These are phyloP conservation scores for Alternaria incomplexa DNA, from an alignment of 2,329 filamentous ascomycete species.

Conservation along the genomic window DNA sequence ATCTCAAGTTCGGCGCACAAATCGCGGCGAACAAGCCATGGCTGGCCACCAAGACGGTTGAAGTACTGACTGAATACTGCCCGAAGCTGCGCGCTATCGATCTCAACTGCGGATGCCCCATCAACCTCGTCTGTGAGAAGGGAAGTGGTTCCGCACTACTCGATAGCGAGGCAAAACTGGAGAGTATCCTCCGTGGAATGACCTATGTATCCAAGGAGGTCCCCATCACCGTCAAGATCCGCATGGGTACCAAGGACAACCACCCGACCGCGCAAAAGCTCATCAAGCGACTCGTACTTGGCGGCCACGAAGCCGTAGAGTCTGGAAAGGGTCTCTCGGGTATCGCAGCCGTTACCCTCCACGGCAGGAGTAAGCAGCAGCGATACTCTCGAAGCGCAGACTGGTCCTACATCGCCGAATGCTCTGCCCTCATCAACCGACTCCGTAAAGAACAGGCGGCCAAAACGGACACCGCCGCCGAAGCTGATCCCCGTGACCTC, in stretches of 20 bases:
- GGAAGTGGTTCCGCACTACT: conserved; percentile 91
- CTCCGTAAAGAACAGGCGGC: conserved; percentile 73
- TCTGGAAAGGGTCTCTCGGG: conserved; percentile 68
- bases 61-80: conserved; percentile 76
- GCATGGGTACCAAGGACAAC: conserved; percentile 84
- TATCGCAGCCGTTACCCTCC: conserved; percentile 92
- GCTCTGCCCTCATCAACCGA: conserved; percentile 79
- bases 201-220: conserved; percentile 88
- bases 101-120: conserved; percentile 95
- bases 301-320: conserved; percentile 73
- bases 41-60: conserved; percentile 86
- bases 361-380: conserved; percentile 92
- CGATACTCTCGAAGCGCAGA: conserved; percentile 92
- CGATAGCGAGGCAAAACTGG: conserved; percentile 85
- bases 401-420: conserved; percentile 93
- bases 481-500: conserved; percentile 76
- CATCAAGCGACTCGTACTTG: conserved; percentile 82
- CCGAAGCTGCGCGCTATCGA: conserved; percentile 90
- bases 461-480: conserved; percentile 75
- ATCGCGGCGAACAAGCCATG: conserved; percentile 92
- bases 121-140: conserved; percentile 87
- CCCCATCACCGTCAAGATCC: conserved; percentile 92
- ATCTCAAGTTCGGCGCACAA: conserved; percentile 89
- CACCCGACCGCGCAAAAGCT: conserved; percentile 80
- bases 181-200: conserved; percentile 96